Evolutionary conservation across 73 alveolate genomes (phyloP), one percentile per base, ranked within the genome.

Genomic region (Urostyla sp.): DNA sequence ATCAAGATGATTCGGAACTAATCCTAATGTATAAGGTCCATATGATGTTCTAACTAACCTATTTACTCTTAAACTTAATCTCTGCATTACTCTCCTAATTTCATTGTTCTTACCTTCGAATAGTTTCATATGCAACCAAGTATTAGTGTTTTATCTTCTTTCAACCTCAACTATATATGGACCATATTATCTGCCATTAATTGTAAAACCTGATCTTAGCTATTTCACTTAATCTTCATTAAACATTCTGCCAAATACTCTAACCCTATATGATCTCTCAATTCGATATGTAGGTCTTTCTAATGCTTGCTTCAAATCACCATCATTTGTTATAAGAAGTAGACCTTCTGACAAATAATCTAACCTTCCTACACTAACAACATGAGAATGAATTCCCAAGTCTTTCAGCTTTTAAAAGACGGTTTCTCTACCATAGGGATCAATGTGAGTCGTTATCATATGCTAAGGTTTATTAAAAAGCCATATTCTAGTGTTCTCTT

Each of bases 311-410:
- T 94, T 94, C 1, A 90, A 55, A 43, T 90, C 98, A 3, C 96
- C 96, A 82, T 87, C 92, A 44, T 93, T 93, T 0, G 98, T 93
- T 0, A 93, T 51, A 15, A 93, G 44, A 35, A 93, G 46, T 26
- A 93, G 56, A 24, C 98, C 98, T 48, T 93, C 98, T 0, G 95
- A 87, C 13, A 85, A 67, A 45, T 58, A 93, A 87, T 93, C 98
- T 10, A 93, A 67, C 54, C 96, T 81, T 27, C 98, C 93, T 24
- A 85, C 85, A 51, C 92, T 45, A 38, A 87, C 18, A 43, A 87
- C 72, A 63, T 93, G 90, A 59, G 88, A 86, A 2, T 40, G 21
- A 15, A 82, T 73, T 3, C 87, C 89, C 0, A 53, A 40, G 34
- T 49, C 59, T 20, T 46, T 49, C 20, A 80, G 53, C 58, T 30